Percentiles rank a stretch among this genome's conserved stretches.
Conservation (phyloP, 2,329 filamentous ascomycete species). For the Scytalidium sp. region DNA sequence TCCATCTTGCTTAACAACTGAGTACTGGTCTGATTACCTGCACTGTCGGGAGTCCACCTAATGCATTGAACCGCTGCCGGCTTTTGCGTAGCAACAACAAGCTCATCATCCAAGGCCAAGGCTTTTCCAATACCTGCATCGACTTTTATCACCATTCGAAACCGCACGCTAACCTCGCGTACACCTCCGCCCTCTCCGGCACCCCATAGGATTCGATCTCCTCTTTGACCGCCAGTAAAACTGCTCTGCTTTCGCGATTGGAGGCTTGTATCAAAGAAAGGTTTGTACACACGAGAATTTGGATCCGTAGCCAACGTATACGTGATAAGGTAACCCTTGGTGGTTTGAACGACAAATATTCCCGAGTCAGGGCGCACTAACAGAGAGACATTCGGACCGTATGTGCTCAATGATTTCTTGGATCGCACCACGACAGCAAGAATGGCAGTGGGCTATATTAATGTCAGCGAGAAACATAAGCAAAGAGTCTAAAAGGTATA, state of each 20-base stretch:
- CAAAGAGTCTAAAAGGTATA: constrained; percentile 35
- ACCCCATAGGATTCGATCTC: constrained; percentile 66
- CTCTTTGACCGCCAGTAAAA: constrained; percentile 44
- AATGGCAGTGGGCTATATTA: constrained; percentile 75
- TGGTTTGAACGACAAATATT: constrained; percentile 87
- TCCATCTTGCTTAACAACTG: constrained; percentile 84
- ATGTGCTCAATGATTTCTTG: constrained; percentile 71
- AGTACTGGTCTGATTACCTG: constrained; percentile 81
- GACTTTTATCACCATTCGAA: constrained; percentile 97
- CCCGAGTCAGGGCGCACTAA: constrained; percentile 87
- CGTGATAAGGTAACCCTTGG: constrained; percentile 83
- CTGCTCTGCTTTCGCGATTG: constrained; percentile 61
- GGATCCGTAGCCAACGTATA: constrained; percentile 88
- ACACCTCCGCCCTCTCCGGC: constrained; percentile 81
- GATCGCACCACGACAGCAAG: constrained; percentile 85
- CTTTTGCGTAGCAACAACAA: constrained; percentile 87
- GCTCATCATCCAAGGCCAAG: constrained; percentile 85
- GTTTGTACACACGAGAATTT: constrained; percentile 79
- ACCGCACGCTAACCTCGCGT: constrained; percentile 83
- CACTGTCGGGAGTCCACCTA: constrained; percentile 82
- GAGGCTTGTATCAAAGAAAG: constrained; percentile 70
- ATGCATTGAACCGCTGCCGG: constrained; percentile 97
- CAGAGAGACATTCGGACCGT: constrained; percentile 81
- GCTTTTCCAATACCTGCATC: constrained; percentile 91
- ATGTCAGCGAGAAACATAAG: constrained; percentile 5